These are phyloP conservation scores for Leccinum pachyderme DNA, from an alignment of 1,284 basidiomycete genomes.

Conservation along the genomic window DNA sequence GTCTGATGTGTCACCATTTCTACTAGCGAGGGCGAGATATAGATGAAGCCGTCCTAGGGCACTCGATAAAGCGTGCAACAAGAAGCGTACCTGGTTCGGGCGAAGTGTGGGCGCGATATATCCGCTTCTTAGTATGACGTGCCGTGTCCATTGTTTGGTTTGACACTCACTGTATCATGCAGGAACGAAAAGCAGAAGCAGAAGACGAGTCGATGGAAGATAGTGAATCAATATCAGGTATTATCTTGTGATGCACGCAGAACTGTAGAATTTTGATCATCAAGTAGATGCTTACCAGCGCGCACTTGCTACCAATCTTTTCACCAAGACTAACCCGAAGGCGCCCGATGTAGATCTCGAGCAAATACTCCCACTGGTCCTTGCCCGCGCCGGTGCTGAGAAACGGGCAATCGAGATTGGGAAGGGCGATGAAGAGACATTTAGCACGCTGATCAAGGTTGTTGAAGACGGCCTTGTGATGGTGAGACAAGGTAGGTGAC, in stretches of 20 bases:
- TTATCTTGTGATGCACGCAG: neutral
- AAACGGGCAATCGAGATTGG: conserved; percentile 52
- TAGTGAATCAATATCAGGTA: conserved; percentile 39
- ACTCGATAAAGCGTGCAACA: conserved; percentile 51
- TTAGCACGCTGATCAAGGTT: conserved; percentile 51
- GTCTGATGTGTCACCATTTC: conserved; percentile 3
- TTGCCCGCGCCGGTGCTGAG: conserved; percentile 67
- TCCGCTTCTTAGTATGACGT: conserved; percentile 56
- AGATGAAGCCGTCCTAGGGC: conserved; percentile 41
- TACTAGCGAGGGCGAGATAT: conserved; percentile 48
- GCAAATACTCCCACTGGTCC: conserved; percentile 62
- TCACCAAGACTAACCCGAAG: conserved; percentile 36
- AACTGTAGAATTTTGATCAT: conserved; percentile 2
- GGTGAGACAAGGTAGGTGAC: conserved; percentile 51
- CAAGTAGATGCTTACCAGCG: conserved; percentile 54
- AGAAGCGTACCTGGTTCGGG: conserved; percentile 69
- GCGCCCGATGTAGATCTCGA: conserved; percentile 49
- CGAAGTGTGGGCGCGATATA: conserved; percentile 70
- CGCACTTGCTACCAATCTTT: conserved; percentile 52
- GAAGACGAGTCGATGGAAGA: conserved; percentile 23
- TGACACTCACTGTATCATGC: neutral
- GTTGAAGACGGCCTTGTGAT: conserved; percentile 60
- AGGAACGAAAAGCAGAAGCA: conserved; percentile 40
- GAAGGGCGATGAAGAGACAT: conserved; percentile 43
- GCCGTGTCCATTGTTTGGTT: neutral